These are phyloP conservation scores for Colletotrichum magnum DNA, from an alignment of 2,329 filamentous ascomycete genomes.

Conservation along the genomic window DNA sequence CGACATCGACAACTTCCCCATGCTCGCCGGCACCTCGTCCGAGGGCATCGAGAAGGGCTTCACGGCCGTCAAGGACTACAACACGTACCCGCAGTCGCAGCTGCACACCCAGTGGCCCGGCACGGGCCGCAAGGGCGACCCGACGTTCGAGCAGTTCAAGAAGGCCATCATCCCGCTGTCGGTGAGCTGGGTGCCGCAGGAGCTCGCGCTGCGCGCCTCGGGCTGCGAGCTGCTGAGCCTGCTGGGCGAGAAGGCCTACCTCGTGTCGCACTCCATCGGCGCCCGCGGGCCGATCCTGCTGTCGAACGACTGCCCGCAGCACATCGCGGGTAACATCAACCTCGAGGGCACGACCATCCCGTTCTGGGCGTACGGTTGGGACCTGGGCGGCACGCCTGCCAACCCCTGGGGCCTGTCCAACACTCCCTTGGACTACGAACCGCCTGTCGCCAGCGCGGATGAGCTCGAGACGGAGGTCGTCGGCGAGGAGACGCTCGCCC, in stretches of 20 bases:
- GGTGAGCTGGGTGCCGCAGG: slow-evolving; percentile 46
- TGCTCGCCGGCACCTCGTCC: slow-evolving; percentile 40
- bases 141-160: slow-evolving; percentile 48
- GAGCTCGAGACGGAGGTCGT: slow-evolving; percentile 37
- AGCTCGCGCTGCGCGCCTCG: slow-evolving; percentile 46
- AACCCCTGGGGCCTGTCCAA: slow-evolving; percentile 58
- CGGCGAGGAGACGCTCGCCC: slow-evolving; percentile 25
- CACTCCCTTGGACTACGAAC: slow-evolving; percentile 58
- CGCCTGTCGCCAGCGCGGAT: slow-evolving; percentile 45
- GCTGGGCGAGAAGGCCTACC: slow-evolving; percentile 47
- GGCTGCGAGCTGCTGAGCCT: slow-evolving; percentile 48
- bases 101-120: slow-evolving; percentile 58
- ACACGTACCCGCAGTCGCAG: slow-evolving; percentile 45
- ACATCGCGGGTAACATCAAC: slow-evolving; percentile 47
- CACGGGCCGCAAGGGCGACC: slow-evolving; percentile 45
- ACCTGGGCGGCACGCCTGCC: slow-evolving; percentile 19
- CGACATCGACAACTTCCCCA: slow-evolving; percentile 41
- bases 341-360: slow-evolving; percentile 47
- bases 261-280: slow-evolving; percentile 51
- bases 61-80: slow-evolving; percentile 47
- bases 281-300: slow-evolving; percentile 41
- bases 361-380: slow-evolving; percentile 45
- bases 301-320: slow-evolving; percentile 46
- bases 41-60: slow-evolving; percentile 48
- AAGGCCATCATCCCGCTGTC: slow-evolving; percentile 47